Percentiles rank a stretch among this genome's conserved stretches.
Conservation (phyloP, 2,329 filamentous ascomycete species). For the Gaeumannomyces tritici region DNA sequence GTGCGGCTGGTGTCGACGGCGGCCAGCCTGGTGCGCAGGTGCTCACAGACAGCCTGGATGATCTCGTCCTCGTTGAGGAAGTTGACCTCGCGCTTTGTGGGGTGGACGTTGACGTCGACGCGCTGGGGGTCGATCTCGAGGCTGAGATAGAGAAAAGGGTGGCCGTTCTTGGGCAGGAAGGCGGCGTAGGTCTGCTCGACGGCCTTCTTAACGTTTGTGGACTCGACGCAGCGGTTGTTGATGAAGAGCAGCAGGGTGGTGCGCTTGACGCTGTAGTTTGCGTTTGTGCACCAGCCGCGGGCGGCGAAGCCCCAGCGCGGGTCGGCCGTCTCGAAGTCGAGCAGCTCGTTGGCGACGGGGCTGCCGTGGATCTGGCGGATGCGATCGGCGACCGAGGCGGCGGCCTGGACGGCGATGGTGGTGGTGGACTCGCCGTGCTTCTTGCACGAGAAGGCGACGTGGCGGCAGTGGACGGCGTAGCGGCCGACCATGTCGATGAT, state of each 20-base stretch:
- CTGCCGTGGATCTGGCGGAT: slow-evolving; percentile 87
- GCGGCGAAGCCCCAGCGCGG: slow-evolving; percentile 76
- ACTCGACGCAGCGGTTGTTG: slow-evolving; percentile 92
- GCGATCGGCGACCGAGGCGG: slow-evolving; percentile 65
- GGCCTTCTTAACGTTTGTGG: slow-evolving; percentile 75
- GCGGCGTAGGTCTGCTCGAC: slow-evolving; percentile 81
- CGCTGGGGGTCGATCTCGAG: slow-evolving; percentile 85
- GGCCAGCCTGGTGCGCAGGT: slow-evolving; percentile 68
- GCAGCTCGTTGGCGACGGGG: slow-evolving; percentile 76
- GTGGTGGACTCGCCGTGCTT: slow-evolving; percentile 84
- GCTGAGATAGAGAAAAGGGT: slow-evolving; percentile 88
- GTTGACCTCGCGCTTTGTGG: slow-evolving; percentile 93
- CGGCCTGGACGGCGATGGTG: slow-evolving; percentile 69
- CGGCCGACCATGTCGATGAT: slow-evolving; percentile 91
- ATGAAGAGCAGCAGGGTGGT: slow-evolving; percentile 87
- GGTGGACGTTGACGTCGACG: slow-evolving; percentile 96
- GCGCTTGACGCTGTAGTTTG: slow-evolving; percentile 89
- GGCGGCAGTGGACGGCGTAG: slow-evolving; percentile 83
- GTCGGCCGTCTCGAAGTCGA: slow-evolving; percentile 65
- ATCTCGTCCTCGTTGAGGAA: slow-evolving; percentile 98
- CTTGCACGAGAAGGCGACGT: slow-evolving; percentile 94
- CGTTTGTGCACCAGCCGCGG: slow-evolving; percentile 75
- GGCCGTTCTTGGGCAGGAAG: slow-evolving; percentile 87
- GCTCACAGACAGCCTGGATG: slow-evolving; percentile 72
- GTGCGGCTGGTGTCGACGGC: slow-evolving; percentile 89